Evolutionary conservation across 106 monocot genomes (phyloP).

Genomic region (Xerophyta viscosa): DNA sequence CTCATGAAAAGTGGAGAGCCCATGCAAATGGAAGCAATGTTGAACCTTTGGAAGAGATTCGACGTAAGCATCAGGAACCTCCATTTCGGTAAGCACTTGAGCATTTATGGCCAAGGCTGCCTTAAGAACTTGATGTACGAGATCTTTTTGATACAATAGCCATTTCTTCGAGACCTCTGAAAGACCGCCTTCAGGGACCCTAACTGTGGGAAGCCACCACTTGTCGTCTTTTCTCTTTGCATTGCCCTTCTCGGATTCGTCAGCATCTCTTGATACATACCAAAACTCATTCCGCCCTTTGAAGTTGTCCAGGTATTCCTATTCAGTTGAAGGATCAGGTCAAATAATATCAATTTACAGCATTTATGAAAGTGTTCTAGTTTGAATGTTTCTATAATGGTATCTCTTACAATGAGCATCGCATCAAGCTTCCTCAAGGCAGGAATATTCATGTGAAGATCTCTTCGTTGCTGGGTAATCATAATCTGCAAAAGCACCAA

Average conservation of each 20-base stretch:
- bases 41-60: constrained; percentile 21
- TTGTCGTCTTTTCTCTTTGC: constrained; percentile 38
- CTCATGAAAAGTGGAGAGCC: too few relatives aligned
- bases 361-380: too few relatives aligned
- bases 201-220: constrained; percentile 57
- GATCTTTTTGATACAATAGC: constrained; percentile 39
- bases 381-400: too few relatives aligned
- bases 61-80: constrained; percentile 41
- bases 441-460: constrained; percentile 76
- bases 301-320: constrained; percentile 40
- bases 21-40: too few relatives aligned
- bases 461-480: constrained; percentile 61
- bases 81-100: constrained; percentile 53
- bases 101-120: constrained; percentile 62
- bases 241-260: constrained; percentile 31
- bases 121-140: constrained; percentile 54
- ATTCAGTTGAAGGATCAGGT: too few relatives aligned
- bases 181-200: constrained; percentile 39
- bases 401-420: constrained; percentile 85
- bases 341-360: too few relatives aligned
- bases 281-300: constrained; percentile 71
- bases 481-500: constrained; percentile 49
- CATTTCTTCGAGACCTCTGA: constrained; percentile 38
- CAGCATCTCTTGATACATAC: constrained; percentile 36
- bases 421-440: constrained; percentile 71